A percentile compares a stretch with the other conserved stretches of the same genome.
These are phyloP conservation scores for Alternaria angustiovoidea DNA, from an alignment of 2,329 filamentous ascomycete species.

Conservation along the genomic window DNA sequence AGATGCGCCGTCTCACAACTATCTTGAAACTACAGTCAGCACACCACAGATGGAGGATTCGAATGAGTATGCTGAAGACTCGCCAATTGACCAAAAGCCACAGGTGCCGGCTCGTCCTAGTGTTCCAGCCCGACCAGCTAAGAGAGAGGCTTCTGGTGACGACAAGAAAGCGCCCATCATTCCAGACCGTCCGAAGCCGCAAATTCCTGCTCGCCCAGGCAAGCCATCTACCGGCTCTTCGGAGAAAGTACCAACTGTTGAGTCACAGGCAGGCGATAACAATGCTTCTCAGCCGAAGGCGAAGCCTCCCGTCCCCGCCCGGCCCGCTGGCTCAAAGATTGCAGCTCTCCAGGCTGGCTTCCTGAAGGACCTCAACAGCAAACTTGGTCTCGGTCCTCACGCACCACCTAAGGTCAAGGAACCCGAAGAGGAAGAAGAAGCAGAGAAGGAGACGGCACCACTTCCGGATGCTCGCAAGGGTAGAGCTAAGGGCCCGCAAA, in stretches of 20 bases:
- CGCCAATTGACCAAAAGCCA: constrained; percentile 40
- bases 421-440: constrained; percentile 63
- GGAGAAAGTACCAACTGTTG: constrained; percentile 47
- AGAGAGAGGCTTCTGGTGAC: constrained; percentile 55
- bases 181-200: constrained; percentile 69
- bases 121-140: constrained; percentile 47
- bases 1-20: constrained; percentile 84
- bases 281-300: constrained; percentile 64
- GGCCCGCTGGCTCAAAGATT: constrained; percentile 84
- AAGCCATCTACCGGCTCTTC: constrained; percentile 58
- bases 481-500: constrained; percentile 84
- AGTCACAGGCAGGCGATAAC: constrained; percentile 33
- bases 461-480: constrained; percentile 89
- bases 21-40: constrained; percentile 77
- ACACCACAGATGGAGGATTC: constrained; percentile 61
- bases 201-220: constrained; percentile 66
- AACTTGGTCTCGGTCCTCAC: constrained; percentile 85
- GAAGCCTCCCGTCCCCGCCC: constrained; percentile 84
- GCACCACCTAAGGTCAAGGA: constrained; percentile 78
- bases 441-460: constrained; percentile 72
- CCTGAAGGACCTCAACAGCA: constrained; percentile 90
- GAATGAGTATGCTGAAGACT: constrained; percentile 49
- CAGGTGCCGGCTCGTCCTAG: constrained; percentile 39
- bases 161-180: constrained; percentile 63
- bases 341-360: constrained; percentile 90